phyloP scores from a whole-genome alignment of 768 basidiomycete species.

The Russula ochroleuca region DNA sequence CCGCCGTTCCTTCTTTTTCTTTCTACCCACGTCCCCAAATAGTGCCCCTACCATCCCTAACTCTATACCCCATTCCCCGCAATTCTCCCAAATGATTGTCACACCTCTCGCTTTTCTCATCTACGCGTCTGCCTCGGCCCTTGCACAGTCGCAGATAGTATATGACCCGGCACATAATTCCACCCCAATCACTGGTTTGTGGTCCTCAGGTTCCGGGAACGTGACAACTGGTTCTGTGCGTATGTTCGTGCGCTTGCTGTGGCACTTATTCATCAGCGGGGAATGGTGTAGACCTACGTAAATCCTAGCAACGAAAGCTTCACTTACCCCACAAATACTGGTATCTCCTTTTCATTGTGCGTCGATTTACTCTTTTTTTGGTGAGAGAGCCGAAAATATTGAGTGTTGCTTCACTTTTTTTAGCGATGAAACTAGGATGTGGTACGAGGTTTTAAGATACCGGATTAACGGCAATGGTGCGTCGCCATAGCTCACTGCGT shows the following conservation, averaged over 20 bases:
- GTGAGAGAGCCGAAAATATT: background rate
- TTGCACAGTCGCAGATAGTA: constrained; percentile 28
- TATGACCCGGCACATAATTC: constrained; percentile 56
- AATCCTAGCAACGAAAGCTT: constrained; percentile 81
- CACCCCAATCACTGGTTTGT: constrained; percentile 73
- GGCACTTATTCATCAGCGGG: background rate
- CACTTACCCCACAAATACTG: constrained; percentile 78
- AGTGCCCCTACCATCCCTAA: background rate
- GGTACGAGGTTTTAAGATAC: constrained; percentile 88
- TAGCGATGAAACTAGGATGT: constrained; percentile 61
- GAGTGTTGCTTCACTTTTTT: background rate
- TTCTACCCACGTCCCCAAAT: background rate
- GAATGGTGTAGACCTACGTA: constrained; percentile 62
- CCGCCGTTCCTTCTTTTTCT: constrained; percentile 4
- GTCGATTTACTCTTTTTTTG: constrained; percentile 32
- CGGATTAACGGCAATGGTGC: constrained; percentile 83
- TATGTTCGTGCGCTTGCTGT: constrained; percentile 28
- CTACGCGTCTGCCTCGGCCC: constrained; percentile 26
- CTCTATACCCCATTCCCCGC: background rate
- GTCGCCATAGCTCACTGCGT: constrained; percentile 23
- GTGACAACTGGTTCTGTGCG: constrained; percentile 82
- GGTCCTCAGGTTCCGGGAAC: constrained; percentile 72
- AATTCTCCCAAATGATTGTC: background rate
- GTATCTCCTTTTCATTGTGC: constrained; percentile 87
- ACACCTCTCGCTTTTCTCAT: constrained; percentile 27